Evolutionary conservation across 176 grass and related monocot genomes (phyloP), one percentile per base, ranked within the genome.

Genomic region (Aegilops speltoides): DNA sequence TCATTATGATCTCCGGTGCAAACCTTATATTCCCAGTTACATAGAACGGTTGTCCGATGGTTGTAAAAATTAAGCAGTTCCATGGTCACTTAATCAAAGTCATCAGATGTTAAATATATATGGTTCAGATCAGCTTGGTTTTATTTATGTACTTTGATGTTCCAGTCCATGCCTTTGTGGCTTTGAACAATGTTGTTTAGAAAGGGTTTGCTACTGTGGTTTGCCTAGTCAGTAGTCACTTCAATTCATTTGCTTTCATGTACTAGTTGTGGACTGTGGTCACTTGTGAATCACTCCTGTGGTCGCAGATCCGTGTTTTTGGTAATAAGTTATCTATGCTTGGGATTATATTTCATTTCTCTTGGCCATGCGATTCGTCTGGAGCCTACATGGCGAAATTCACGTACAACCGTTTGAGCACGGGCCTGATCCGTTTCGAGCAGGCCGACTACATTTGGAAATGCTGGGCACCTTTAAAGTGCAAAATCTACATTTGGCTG

Each of bases 1-100:
- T 67, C 41, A 43, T 48, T 33, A 14, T 7, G 41, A 43, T 41
- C 10, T n/a, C 43, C 19, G 7, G 7, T 17, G 26, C 67, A 14
- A 12, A 32, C 79, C 79, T 19, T 81, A 68, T 8, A 50, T 52
- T 68, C 79, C 79, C 25, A 68, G 40, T 68, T 81, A 68, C 65
- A 6, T 19, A 1, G 62, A 68, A n/a, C 50, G 38, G 36, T 43
- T 54, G 48, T 52, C 12, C 3, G 48, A 14, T 56, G 14, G 16
- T 19, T 41, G 64, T 15, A 15, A 29, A 54, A 43, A 43, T 43
- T 43, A 32, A 34, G 5, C 29, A 68, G 28, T 15, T 33, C 29
- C 65, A 68, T 19, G 65, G 38, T 56, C 17, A 15, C 41, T 57
- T 77, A 9, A 77, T 31, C 13, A 22, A 31, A 19, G 41, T 43